These are phyloP conservation scores for Lophiostoma macrostomum DNA, from an alignment of 495 filamentous ascomycete species.

Conservation along the genomic window DNA sequence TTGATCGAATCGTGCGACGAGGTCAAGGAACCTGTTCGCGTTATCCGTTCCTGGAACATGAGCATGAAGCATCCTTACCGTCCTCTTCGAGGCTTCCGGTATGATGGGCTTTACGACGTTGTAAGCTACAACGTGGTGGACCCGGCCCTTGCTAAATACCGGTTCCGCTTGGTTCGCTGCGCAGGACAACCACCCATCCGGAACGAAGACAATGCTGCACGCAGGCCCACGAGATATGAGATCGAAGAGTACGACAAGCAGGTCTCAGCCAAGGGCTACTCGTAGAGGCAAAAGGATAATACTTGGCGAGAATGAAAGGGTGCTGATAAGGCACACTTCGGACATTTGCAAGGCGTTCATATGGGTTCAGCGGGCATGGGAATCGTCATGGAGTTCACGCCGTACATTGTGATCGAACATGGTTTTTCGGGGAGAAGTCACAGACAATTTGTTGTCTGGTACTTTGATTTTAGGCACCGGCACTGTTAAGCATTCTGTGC, in stretches of 20 bases:
- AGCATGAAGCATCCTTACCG: constrained; percentile 40
- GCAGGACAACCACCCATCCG: constrained; percentile 47
- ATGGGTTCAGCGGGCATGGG: no score
- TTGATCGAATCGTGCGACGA: constrained; percentile 39
- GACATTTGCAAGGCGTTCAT: no score
- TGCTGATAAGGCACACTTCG: no score
- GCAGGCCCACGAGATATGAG: constrained; percentile 37
- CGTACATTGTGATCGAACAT: no score
- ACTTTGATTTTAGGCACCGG: no score
- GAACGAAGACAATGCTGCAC: constrained; percentile 24
- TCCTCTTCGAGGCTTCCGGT: constrained; percentile 50
- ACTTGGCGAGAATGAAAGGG: no score
- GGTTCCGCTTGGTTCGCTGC: constrained; percentile 43
- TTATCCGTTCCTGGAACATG: constrained; percentile 47
- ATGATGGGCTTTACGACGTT: constrained; percentile 58
- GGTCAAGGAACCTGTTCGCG: constrained; percentile 43
- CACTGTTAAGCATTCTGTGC: no score
- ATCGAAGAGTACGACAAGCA: constrained; percentile 32
- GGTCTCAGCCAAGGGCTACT: no score
- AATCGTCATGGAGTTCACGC: no score
- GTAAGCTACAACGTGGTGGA: constrained; percentile 39
- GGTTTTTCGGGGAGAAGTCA: no score
- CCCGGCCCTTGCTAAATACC: constrained; percentile 37
- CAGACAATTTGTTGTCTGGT: no score
- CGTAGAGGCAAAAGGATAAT: no score